Evolutionary conservation across 768 basidiomycete genomes (phyloP), one percentile per base, ranked within the genome.

Genomic region (Pleurotus sapidus): DNA sequence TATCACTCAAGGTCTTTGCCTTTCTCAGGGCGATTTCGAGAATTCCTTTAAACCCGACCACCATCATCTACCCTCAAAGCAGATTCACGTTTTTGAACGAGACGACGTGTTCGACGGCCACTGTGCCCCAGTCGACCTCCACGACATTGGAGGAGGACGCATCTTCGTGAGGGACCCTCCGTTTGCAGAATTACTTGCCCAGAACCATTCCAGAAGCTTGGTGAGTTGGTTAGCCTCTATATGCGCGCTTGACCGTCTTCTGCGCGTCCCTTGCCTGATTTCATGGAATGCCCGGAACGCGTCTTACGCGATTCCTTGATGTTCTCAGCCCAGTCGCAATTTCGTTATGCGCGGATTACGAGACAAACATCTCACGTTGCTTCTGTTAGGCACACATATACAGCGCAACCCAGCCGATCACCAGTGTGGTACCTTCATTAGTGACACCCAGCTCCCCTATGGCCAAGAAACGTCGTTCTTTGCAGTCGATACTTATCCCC

Each of bases 401-500:
- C 46, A 18, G 1, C 46, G 2, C 46, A 7, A 48, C 23, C 7
- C 46, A 48, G 7, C 2, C 46, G 14, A 9, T 18, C 46, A 15
- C 46, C 46, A 6, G 46, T 18, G 23, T 17, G 37, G 23, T 18
- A 37, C 50, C 14, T 8, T 53, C 51, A 34, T 20, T 27, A 8
- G 14, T 30, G 25, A 30, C 23, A 17, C 23, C 20, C 23, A 30
- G n/a, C 6, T 39, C 39, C n/a, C 42, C 37, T 23, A 78, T 80
- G 76, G 68, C 77, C 46, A 79, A 74, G 69, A 80, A 77, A 68
- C 80, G 80, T 51, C 77, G 77, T 48, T 84, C 83, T 4, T 67
- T 84, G 57, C 80, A 81, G 64, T 75, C 80, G 57, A 72, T 85
- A 49, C 69, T 82, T 63, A 71, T 78, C 46, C 77, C 80, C 59